Evolutionary conservation across 768 basidiomycete species (phyloP).

Genomic region (Termitomyces bulborhizus): DNA sequence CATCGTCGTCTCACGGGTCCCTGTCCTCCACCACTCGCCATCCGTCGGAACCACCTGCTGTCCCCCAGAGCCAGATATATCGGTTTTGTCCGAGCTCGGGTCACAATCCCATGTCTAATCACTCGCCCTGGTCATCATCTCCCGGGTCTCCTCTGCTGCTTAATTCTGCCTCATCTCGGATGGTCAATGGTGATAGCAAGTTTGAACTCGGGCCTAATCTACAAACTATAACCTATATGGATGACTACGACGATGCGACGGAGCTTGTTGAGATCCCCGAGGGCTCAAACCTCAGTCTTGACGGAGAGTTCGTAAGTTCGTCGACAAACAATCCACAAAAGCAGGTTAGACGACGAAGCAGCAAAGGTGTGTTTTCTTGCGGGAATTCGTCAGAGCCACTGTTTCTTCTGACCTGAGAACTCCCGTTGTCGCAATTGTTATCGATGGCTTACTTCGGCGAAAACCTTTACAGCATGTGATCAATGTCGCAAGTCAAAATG

Average conservation of each 20-base stretch:
- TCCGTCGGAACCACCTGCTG: conserved; percentile 22
- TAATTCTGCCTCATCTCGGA: conserved; percentile 9
- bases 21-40: conserved; percentile 30
- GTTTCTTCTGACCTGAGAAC: not conserved
- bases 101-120: conserved; percentile 18
- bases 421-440: conserved; percentile 1
- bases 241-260: conserved; percentile 57
- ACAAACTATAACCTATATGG: conserved; percentile 39
- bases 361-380: conserved; percentile 48
- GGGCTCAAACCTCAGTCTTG: conserved; percentile 13
- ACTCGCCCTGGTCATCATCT: conserved; percentile 23
- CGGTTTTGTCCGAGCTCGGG: conserved; percentile 24
- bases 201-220: conserved; percentile 14
- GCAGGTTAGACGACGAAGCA: conserved; percentile 63
- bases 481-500: conserved; percentile 88
- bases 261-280: conserved; percentile 45
- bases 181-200: conserved; percentile 12
- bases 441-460: conserved; percentile 9
- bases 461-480: conserved; percentile 58
- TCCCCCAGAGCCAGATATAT: conserved; percentile 25
- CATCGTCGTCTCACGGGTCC: conserved; percentile 26
- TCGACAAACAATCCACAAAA: conserved; percentile 29
- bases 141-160: conserved; percentile 16
- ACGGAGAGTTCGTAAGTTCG: conserved; percentile 11
- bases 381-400: not conserved